phyloP scores from a whole-genome alignment of 257 asterid genomes.

The Paraleonurus japonicus region DNA sequence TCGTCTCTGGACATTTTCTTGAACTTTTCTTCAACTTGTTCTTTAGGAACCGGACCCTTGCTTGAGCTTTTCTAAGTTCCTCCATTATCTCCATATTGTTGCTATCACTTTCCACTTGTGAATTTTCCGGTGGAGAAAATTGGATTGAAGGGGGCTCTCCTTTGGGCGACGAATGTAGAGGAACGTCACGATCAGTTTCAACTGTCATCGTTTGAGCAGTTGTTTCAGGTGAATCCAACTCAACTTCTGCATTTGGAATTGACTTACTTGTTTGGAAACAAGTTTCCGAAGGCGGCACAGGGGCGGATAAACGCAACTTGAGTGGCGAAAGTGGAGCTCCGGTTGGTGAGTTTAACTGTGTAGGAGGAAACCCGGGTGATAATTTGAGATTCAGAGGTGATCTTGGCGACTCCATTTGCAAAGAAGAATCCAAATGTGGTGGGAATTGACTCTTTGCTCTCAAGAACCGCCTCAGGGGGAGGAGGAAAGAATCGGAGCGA shows the following conservation, averaged over 20 bases:
- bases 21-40: slow-evolving; percentile 26
- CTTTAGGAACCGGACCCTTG: slow-evolving; percentile 35
- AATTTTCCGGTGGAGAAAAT: slow-evolving; percentile 15
- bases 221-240: slow-evolving; percentile 10
- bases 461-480: slow-evolving; percentile 20
- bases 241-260: slow-evolving; percentile 1
- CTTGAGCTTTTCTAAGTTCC: slow-evolving; percentile 42
- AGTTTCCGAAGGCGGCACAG: slow-evolving; percentile 29
- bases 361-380: not conserved
- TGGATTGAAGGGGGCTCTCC: slow-evolving; percentile 43
- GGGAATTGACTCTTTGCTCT: slow-evolving; percentile 21
- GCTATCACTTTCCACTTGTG: slow-evolving; percentile 22
- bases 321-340: slow-evolving; percentile 27
- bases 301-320: slow-evolving; percentile 22
- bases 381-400: slow-evolving; percentile 24
- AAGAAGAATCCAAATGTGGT: slow-evolving; percentile 9
- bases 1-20: slow-evolving; percentile 7
- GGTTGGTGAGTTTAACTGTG: slow-evolving; percentile 14
- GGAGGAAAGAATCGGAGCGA: slow-evolving; percentile 29
- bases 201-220: slow-evolving; percentile 18
- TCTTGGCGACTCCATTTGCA: slow-evolving; percentile 27
- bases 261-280: slow-evolving; percentile 15
- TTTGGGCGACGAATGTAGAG: not conserved
- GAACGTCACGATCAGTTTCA: not conserved
- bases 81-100: slow-evolving; percentile 22